Evolutionary conservation across 768 basidiomycete genomes (phyloP).

Genomic region (Dacryopinax spathularia): DNA sequence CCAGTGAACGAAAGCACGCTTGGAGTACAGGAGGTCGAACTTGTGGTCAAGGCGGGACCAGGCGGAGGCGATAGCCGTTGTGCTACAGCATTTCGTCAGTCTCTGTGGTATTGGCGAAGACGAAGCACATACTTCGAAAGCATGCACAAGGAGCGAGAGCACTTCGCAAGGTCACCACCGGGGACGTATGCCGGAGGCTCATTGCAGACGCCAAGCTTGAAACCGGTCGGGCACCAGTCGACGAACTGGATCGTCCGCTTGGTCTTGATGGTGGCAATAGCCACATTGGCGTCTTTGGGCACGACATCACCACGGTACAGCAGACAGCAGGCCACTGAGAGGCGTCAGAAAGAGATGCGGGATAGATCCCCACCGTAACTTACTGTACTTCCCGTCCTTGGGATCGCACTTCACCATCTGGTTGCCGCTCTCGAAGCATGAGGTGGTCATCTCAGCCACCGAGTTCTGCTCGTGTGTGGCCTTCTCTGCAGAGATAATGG

Average conservation of each 20-base stretch:
- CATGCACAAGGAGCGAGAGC: slow-evolving; percentile 92
- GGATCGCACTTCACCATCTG: slow-evolving; percentile 98
- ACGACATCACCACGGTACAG: slow-evolving; percentile 94
- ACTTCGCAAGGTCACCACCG: slow-evolving; percentile 88
- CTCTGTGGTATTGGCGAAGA: neutral
- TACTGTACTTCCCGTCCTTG: slow-evolving; percentile 95
- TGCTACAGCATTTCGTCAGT: slow-evolving; percentile 33
- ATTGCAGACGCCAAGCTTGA: slow-evolving; percentile 93
- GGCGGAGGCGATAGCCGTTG: slow-evolving; percentile 83
- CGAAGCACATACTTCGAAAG: slow-evolving; percentile 54
- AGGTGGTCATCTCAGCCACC: slow-evolving; percentile 94
- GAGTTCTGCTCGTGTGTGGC: slow-evolving; percentile 94
- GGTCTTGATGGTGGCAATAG: slow-evolving; percentile 88
- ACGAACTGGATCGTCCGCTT: slow-evolving; percentile 97
- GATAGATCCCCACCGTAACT: slow-evolving; percentile 20
- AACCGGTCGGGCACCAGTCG: slow-evolving; percentile 96
- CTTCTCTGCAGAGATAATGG: slow-evolving; percentile 83
- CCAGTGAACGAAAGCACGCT: slow-evolving; percentile 85
- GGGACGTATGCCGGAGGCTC: slow-evolving; percentile 87
- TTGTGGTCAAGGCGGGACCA: slow-evolving; percentile 96
- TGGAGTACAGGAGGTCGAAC: slow-evolving; percentile 96
- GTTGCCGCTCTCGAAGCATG: slow-evolving; percentile 92
- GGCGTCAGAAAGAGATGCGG: slow-evolving; percentile 12
- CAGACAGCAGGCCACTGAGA: slow-evolving; percentile 72
- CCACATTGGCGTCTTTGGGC: slow-evolving; percentile 87